Evolutionary conservation across 2,329 filamentous ascomycete genomes (phyloP), one percentile per base, ranked within the genome.

Genomic region (Apiospora aurea): DNA sequence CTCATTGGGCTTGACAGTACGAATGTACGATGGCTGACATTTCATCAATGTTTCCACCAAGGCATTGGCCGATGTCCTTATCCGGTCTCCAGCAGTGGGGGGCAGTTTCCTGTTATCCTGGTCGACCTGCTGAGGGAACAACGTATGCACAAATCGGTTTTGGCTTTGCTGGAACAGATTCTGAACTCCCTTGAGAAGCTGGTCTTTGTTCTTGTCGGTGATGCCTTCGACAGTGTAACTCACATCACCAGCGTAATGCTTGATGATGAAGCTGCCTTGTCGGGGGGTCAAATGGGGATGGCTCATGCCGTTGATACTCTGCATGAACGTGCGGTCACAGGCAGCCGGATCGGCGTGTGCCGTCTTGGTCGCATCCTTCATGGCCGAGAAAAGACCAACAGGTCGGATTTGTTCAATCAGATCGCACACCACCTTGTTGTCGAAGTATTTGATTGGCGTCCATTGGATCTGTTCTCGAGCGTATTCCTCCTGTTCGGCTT

Each of bases 131-230:
- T 97, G 85, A 29, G 96, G 96, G 88, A 99, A 99, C 0, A 99
- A 81, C 0, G 90, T 91, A 79, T 97, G 96, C 13, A 98, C 86
- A 77, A 98, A 99, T 24, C 86, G 83, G 83, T 98, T 98, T 72
- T 90, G 89, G 79, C 95, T 98, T 76, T 91, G 90, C 74, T 92
- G 92, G 78, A 97, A 93, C 49, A 99, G 87, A 79, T 94, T 96
- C 69, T 98, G 88, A 57, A 99, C 86, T 77, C 97, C 96, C 85
- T 99, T 99, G 72, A 98, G 86, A 64, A 99, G 87, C 82, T 97
- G 94, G 80, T 99, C 96, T 87, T 98, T 99, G 87, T 98, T 99
- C 88, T 99, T 99, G 82, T 99, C 96, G 0, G 96, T 99, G 86
- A 99, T 99, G 73, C 96, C 96, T 71, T 97, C 94, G 3, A 98